Percentiles rank a stretch among this genome's conserved stretches.
These are phyloP conservation scores for Corylus americana DNA, from an alignment of 306 rosid genomes.

Conservation along the genomic window DNA sequence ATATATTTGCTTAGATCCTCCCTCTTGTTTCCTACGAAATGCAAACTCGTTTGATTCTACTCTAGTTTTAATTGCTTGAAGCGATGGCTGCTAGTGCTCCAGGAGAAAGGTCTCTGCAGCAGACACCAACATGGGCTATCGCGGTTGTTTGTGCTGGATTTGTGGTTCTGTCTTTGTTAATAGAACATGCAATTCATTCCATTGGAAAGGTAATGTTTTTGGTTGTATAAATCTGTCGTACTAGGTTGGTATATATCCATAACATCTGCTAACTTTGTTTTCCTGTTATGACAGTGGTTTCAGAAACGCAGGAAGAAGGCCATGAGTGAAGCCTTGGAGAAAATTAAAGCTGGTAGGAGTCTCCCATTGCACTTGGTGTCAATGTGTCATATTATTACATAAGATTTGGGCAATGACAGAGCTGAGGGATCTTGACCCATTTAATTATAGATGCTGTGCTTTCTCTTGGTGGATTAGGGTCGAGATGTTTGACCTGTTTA, in stretches of 20 bases:
- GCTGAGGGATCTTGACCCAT: too few species aligned
- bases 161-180: conserved; percentile 50
- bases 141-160: conserved; percentile 62
- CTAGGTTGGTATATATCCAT: too few species aligned
- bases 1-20: neutral
- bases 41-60: neutral
- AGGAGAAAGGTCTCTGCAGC: conserved; percentile 50
- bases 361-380: too few species aligned
- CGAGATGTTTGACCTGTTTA: too few species aligned
- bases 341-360: conserved; percentile 62
- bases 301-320: conserved; percentile 63
- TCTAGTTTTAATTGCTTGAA: neutral
- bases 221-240: neutral
- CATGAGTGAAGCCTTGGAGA: conserved; percentile 73
- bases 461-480: too few species aligned
- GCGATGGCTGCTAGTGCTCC: conserved; percentile 27
- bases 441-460: too few species aligned
- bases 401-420: too few species aligned
- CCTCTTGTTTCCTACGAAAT: neutral
- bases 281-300: conserved; percentile 49
- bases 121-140: conserved; percentile 79
- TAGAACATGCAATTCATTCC: conserved; percentile 59
- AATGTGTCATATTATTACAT: too few species aligned
- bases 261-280: neutral
- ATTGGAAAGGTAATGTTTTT: conserved; percentile 53